phyloP scores from a whole-genome alignment of 2,329 filamentous ascomycete species.

The Aspergillus eucalypticola region DNA sequence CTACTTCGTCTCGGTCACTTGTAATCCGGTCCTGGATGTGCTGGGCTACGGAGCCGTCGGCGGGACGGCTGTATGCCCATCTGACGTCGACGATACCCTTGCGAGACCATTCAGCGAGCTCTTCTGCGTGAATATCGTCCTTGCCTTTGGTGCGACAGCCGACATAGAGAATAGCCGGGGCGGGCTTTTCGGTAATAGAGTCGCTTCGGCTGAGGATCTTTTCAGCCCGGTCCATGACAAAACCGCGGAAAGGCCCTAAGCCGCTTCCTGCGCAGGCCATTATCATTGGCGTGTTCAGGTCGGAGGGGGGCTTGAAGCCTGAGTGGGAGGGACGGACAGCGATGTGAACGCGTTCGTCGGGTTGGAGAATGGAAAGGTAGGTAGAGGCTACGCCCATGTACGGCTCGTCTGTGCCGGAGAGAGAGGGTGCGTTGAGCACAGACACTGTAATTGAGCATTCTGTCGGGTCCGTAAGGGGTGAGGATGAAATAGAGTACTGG shows the following conservation, averaged over 20 bases:
- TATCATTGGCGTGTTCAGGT: constrained; percentile 40
- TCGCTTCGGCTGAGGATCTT: constrained; percentile 29
- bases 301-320: constrained; percentile 39
- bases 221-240: constrained; percentile 61
- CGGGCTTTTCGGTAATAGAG: constrained; percentile 24
- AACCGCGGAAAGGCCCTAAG: constrained; percentile 64
- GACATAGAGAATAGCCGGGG: constrained; percentile 37
- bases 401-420: constrained; percentile 38
- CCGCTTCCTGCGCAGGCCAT: constrained; percentile 51
- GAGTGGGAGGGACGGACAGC: constrained; percentile 37
- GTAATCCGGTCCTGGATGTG: constrained; percentile 57
- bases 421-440: constrained; percentile 60
- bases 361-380: constrained; percentile 55
- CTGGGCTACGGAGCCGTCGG: constrained; percentile 49
- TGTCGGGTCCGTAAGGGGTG: constrained; percentile 60
- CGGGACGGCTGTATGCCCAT: constrained; percentile 59
- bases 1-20: constrained; percentile 48
- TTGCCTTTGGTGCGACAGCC: constrained; percentile 38
- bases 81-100: constrained; percentile 62
- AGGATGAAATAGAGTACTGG: constrained; percentile 80
- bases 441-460: constrained; percentile 68
- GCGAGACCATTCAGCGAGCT: constrained; percentile 57
- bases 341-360: constrained; percentile 36
- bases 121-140: constrained; percentile 39
- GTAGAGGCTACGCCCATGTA: constrained; percentile 63